Conservation (phyloP, 371 early-diverging fungal genomes). For the Agmasoma carcini region DNA sequence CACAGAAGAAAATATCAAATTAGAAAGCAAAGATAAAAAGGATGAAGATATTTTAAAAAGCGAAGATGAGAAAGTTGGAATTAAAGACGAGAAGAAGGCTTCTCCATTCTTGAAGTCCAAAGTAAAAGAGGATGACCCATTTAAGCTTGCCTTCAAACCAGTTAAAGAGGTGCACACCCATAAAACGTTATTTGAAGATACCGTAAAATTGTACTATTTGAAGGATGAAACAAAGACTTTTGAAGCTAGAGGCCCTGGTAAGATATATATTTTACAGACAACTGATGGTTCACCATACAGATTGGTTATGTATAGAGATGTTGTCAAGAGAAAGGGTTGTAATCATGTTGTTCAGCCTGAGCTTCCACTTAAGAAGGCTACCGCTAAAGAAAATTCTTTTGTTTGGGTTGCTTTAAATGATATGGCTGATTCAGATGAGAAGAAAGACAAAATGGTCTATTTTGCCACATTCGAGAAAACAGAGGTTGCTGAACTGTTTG, state of each 20-base stretch:
- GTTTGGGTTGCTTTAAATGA: slow-evolving; percentile 44
- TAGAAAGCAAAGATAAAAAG: no score
- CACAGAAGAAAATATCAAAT: no score
- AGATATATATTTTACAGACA: slow-evolving; percentile 23
- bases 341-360: slow-evolving; percentile 42
- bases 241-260: slow-evolving; percentile 38
- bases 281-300: slow-evolving; percentile 16
- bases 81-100: background rate
- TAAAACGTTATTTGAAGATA: slow-evolving; percentile 58
- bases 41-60: background rate
- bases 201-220: slow-evolving; percentile 51
- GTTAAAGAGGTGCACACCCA: slow-evolving; percentile 12
- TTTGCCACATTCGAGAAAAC: slow-evolving; percentile 42
- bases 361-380: slow-evolving; percentile 5
- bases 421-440: slow-evolving; percentile 29
- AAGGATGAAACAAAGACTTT: slow-evolving; percentile 22
- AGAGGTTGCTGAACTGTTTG: slow-evolving; percentile 28
- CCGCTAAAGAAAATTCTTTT: slow-evolving; percentile 20
- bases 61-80: background rate
- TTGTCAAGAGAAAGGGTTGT: slow-evolving; percentile 36
- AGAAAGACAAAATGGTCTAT: slow-evolving; percentile 18
- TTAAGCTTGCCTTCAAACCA: slow-evolving; percentile 13
- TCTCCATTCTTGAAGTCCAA: slow-evolving; percentile 18
- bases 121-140: slow-evolving; percentile 14
- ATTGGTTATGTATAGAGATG: slow-evolving; percentile 42